A percentile compares a stretch with the other conserved stretches of the same genome.
These are phyloP conservation scores for Trichoderma atroviride DNA, from an alignment of 2,329 filamentous ascomycete genomes.

Conservation along the genomic window DNA sequence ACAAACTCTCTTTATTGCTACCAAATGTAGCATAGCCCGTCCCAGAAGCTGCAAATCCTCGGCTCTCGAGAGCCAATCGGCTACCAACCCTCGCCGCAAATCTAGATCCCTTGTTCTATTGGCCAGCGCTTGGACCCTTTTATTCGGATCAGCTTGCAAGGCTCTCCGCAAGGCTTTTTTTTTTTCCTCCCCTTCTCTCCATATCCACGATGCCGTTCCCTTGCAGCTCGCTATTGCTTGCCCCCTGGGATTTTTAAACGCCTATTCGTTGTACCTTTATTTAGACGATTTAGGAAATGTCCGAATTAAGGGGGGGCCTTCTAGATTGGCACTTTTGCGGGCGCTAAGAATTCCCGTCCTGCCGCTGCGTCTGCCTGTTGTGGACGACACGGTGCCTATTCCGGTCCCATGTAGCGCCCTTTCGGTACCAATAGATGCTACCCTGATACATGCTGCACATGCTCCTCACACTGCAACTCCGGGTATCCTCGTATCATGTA, in stretches of 20 bases:
- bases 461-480: neutral
- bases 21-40: neutral
- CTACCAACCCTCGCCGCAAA: constrained; percentile 17
- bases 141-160: constrained; percentile 21
- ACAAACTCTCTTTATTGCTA: neutral
- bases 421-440: neutral
- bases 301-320: constrained; percentile 6
- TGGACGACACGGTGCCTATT: neutral
- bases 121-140: constrained; percentile 6
- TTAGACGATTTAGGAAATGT: constrained; percentile 4
- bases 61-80: constrained; percentile 20
- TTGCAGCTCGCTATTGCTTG: neutral
- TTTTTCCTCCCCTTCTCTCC: no score
- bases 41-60: neutral
- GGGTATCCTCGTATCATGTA: neutral
- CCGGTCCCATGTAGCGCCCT: neutral
- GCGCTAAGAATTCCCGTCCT: neutral
- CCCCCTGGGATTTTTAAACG: neutral
- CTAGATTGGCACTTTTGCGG: constrained; percentile 6
- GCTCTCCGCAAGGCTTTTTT: constrained; percentile 25
- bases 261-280: neutral
- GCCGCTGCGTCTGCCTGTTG: neutral
- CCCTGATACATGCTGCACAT: neutral
- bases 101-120: constrained; percentile 18
- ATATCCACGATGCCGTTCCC: neutral